Base-by-base conservation (phyloP, 768 basidiomycete genomes). In the Arthromyces matolae region DNA sequence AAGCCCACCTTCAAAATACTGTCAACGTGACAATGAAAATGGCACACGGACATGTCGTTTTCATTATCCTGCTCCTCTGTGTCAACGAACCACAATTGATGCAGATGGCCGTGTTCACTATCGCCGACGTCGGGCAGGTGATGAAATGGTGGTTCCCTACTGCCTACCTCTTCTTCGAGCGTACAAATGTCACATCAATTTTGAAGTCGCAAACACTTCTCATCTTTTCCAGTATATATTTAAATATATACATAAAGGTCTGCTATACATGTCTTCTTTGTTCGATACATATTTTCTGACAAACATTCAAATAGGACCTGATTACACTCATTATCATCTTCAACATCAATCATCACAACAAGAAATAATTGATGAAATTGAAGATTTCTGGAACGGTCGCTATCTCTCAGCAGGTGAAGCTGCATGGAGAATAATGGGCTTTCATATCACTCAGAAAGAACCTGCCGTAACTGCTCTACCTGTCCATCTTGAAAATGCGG, bases 211-310 rank as follows among this genome's bases (percentile, higher is more conserved):
- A 0, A 58, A 45, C 31, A 56, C 62, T 0, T 55, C 60, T 1
- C 62, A 66, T 13, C 32, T 71, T 0, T 71, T 73, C 42, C 64
- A 67, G 36, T 73, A 73, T 45, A 47, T 70, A 0, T 71, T 68
- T 61, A 71, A 72, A 38, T 72, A 70, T 45, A 60, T 71, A 13
- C 64, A 69, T 42, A 71, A 71, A 64, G 65, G 68, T n/a, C n/a
- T n/a, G n/a, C n/a, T n/a, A n/a, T n/a, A n/a, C n/a, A n/a, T n/a
- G n/a, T n/a, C n/a, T n/a, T n/a, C n/a, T n/a, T n/a, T n/a, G n/a
- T n/a, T n/a, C n/a, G n/a, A n/a, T n/a, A n/a, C n/a, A n/a, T n/a
- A n/a, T n/a, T n/a, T n/a, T n/a, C n/a, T n/a, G n/a, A n/a, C n/a
- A n/a, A n/a, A n/a, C n/a, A n/a, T n/a, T n/a, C n/a, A 64, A n/a